These are phyloP conservation scores for Phytophthora europaea DNA, from an alignment of 352 stramenopile genomes.

Conservation along the genomic window DNA sequence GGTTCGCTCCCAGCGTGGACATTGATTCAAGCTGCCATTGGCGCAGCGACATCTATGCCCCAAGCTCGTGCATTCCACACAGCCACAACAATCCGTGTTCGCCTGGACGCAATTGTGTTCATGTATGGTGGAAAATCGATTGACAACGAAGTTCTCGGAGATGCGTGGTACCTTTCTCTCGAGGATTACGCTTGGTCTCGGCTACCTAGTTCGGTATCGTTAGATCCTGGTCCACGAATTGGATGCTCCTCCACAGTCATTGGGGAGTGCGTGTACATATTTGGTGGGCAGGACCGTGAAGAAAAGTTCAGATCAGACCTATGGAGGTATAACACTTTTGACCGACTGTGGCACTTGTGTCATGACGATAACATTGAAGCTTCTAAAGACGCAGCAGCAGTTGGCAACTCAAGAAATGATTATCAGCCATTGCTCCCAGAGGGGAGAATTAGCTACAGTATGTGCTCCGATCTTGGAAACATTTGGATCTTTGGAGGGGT, in stretches of 20 bases:
- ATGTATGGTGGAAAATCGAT: constrained; percentile 85
- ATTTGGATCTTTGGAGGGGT: constrained; percentile 85
- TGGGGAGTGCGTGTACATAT: constrained; percentile 87
- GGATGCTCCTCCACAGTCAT: constrained; percentile 78
- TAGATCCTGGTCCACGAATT: constrained; percentile 79
- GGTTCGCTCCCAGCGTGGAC: constrained; percentile 81
- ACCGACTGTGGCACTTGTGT: constrained; percentile 88
- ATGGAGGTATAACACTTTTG: constrained; percentile 91
- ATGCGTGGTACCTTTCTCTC: constrained; percentile 86
- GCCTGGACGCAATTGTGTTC: constrained; percentile 84
- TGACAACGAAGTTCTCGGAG: constrained; percentile 78
- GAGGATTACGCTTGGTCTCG: constrained; percentile 87
- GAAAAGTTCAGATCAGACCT: constrained; percentile 82
- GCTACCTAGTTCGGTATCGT: constrained; percentile 73
- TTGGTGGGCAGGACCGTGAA: constrained; percentile 84
- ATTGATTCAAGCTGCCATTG: constrained; percentile 74
- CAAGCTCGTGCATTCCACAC: constrained; percentile 76
- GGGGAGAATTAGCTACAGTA: constrained; percentile 70
- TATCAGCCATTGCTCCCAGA: constrained; percentile 63
- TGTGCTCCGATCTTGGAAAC: constrained; percentile 82
- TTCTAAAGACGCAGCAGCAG: constrained; percentile 23
- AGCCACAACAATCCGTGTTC: constrained; percentile 70
- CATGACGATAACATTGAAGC: constrained; percentile 81
- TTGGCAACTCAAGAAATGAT: constrained; percentile 35
- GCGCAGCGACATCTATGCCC: constrained; percentile 72